These are phyloP conservation scores for Debaryomyces tyrocola DNA, from an alignment of 805 yeast genomes.

Conservation along the genomic window DNA sequence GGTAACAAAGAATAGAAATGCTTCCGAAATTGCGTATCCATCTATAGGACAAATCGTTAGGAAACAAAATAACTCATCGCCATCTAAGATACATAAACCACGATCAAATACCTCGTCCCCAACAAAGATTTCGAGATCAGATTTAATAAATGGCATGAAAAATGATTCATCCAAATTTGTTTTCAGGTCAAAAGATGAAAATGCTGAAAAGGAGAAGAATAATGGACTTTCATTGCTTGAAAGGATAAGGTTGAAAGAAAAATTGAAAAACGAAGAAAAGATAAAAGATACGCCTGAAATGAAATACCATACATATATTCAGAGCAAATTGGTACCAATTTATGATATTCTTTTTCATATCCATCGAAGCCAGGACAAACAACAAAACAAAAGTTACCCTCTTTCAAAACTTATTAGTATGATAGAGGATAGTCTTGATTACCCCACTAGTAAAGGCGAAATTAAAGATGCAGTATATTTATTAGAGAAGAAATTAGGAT, in stretches of 20 bases:
- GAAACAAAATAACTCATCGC: background rate
- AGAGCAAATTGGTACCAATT: conserved; percentile 27
- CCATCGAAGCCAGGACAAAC: background rate
- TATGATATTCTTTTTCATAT: conserved; percentile 38
- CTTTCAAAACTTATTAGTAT: conserved; percentile 25
- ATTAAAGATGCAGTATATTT: conserved; percentile 25
- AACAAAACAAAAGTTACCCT: conserved; percentile 17
- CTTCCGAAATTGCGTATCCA: conserved; percentile 6
- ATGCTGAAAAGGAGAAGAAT: conserved; percentile 12
- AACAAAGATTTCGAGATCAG: conserved; percentile 4
- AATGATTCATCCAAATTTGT: conserved; percentile 37
- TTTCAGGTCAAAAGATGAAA: conserved; percentile 29
- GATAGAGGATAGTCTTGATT: conserved; percentile 31
- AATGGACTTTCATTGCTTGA: conserved; percentile 36
- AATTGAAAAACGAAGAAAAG: conserved; percentile 14
- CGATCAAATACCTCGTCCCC: background rate
- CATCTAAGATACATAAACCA: conserved; percentile 7
- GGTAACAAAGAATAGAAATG: conserved; percentile 18
- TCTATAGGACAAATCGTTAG: conserved; percentile 1
- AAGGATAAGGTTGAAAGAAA: conserved; percentile 38
- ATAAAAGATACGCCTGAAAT: conserved; percentile 18
- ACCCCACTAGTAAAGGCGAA: conserved; percentile 31
- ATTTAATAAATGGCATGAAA: conserved; percentile 16
- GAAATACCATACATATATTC: conserved; percentile 20
- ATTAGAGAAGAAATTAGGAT: conserved; percentile 18